Evolutionary conservation across 352 stramenopile genomes (phyloP), one percentile per base, ranked within the genome.

Genomic region (Globisporangium alternatum): DNA sequence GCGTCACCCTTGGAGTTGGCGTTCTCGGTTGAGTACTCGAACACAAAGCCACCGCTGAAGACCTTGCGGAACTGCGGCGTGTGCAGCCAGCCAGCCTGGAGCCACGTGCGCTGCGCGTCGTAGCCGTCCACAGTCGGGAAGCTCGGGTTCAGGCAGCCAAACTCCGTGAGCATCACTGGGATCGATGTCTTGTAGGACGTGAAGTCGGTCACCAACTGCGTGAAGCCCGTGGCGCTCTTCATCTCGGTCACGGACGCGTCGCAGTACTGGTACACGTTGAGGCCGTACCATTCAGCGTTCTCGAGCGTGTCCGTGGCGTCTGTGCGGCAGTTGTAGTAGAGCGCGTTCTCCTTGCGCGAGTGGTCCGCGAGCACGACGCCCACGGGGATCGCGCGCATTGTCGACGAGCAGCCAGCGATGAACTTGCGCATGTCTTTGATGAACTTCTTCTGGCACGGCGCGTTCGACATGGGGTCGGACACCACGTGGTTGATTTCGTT

Each of bases 361-460:
- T n/a, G n/a, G 53, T 90, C 60, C 3, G 69, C 15, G 85, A 35
- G 10, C n/a, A 93, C 81, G 37, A 94, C 76, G 41, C 89, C 89
- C 5, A 97, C 77, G 1, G 89, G 86, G 39, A 97, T 80, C n/a
- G 80, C n/a, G 3, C 89, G 83, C 25, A 91, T 69, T 44, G 69
- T 80, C 21, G 19, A 31, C 1, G 56, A 33, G 55, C 89, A 97
- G 3, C 51, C 60, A 0, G 56, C 64, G 12, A 93, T 72, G 71
- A 89, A 96, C 9, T 62, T 66, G 47, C 88, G 75, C 83, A 96
- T 93, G 60, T 96, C 89, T 3, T 77, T 72, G 39, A 97, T 70
- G 56, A 96, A 95, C 66, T 96, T 96, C 70, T 97, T 97, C 63
- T 95, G 84, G 68, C 89, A 97, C 9, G 89, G 80, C 10, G 81